Evolutionary conservation across 2,329 filamentous ascomycete species (phyloP), one percentile per base, ranked within the genome.

Genomic region (Neofusicoccum umdonicola): DNA sequence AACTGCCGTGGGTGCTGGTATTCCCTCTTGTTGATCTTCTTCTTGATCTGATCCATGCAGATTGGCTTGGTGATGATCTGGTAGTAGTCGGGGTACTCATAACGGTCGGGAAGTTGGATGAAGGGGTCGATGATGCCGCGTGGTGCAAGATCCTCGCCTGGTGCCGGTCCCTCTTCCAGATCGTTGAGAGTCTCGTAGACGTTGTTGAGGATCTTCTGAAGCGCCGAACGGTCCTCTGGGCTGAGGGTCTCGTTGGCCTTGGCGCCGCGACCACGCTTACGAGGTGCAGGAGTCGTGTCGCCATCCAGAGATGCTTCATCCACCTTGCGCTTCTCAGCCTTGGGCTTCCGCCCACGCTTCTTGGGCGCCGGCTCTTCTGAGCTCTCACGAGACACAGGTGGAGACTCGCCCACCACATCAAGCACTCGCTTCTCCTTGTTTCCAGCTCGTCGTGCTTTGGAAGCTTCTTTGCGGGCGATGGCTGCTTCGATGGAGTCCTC

Each of bases 1-100:
- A 99, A 87, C 70, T 93, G 91, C 73, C 86, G 88, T 66, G 97
- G 79, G 72, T 86, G 90, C 70, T 87, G 87, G 78, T 99, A 99
- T 74, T 97, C 92, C 73, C 96, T 92, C 78, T 92, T 94, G 82
- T 97, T 97, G 81, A 99, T 97, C 83, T 92, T 94, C 75, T 90
- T 91, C 75, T 92, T 88, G 73, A 99, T 97, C 76, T 93, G 89
- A 71, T 97, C 95, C 90, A 98, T 97, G 74, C 91, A 94, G 73
- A 99, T 97, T 0, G 95, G 95, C 63, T 89, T 90, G 74, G 90
- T 87, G 76, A 99, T 99, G 77, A 97, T 88, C 74, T 94, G 81
- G 76, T 97, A 99, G 81, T 99, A 99, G 75, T 98, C 93, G 31
- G 92, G 90, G 74, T 96, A 99, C 66, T 94, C 88, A 66, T 89